Conservation (phyloP, 2,329 filamentous ascomycete species). For the Daldinia sp. region DNA sequence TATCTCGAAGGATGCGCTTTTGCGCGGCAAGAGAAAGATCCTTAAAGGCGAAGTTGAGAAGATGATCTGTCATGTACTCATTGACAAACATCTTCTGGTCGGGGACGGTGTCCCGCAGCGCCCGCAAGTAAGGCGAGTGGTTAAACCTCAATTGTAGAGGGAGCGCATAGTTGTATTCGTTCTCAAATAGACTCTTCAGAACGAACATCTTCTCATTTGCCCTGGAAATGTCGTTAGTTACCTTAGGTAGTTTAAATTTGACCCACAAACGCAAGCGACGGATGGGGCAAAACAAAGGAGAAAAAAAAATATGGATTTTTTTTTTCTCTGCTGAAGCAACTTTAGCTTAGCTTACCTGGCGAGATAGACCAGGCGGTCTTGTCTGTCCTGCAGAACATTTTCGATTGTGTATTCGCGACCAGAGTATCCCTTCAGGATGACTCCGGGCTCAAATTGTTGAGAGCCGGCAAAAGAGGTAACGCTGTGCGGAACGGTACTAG, state of each 20-base stretch:
- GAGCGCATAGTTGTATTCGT: constrained; percentile 53
- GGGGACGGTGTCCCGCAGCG: constrained; percentile 57
- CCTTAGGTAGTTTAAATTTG: constrained; percentile 23
- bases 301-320: constrained; percentile 5
- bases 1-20: constrained; percentile 59
- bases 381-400: constrained; percentile 53
- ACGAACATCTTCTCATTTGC: constrained; percentile 53
- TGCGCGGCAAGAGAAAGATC: constrained; percentile 53
- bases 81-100: constrained; percentile 60
- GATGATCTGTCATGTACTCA: constrained; percentile 58
- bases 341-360: constrained; percentile 47
- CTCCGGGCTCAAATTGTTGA: constrained; percentile 47
- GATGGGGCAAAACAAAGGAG: not conserved
- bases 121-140: constrained; percentile 54
- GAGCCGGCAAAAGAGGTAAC: constrained; percentile 26
- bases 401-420: constrained; percentile 51
- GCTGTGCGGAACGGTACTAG: constrained; percentile 45
- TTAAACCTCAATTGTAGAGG: constrained; percentile 51
- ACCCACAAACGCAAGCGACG: constrained; percentile 18
- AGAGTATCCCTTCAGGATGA: constrained; percentile 50
- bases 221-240: constrained; percentile 30
- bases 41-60: constrained; percentile 58
- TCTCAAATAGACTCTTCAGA: constrained; percentile 52
- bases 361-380: constrained; percentile 53
- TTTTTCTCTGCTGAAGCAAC: not conserved